Conservation (phyloP, 73 alveolate genomes). For the Paramecium tetraurelia region DNA sequence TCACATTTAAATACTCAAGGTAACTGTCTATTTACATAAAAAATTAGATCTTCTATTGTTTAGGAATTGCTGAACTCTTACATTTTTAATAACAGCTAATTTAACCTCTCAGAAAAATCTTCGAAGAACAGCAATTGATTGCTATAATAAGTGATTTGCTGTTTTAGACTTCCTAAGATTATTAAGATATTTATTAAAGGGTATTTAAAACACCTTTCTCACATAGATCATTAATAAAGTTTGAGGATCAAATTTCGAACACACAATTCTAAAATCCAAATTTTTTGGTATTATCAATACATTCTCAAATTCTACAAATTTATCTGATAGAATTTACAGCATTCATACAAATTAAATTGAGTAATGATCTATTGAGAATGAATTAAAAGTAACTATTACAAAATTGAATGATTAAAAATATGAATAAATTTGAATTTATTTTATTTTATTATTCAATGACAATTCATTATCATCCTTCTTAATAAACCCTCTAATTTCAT, state of each 20-base stretch:
- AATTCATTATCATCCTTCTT: conserved; percentile 61
- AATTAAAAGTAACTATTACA: too few species aligned
- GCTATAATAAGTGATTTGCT: neutral
- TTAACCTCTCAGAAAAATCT: neutral
- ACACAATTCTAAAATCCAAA: conserved; percentile 52
- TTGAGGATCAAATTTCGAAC: conserved; percentile 29
- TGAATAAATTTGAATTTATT: too few species aligned
- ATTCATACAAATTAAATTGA: too few species aligned
- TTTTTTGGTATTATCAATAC: conserved; percentile 48
- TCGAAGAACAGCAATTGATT: neutral
- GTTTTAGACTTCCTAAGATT: neutral
- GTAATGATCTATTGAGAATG: too few species aligned
- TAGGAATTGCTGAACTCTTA: neutral
- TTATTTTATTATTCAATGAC: conserved; percentile 27
- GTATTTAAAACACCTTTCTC: conserved; percentile 35
- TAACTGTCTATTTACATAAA: neutral
- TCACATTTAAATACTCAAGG: conserved; percentile 31
- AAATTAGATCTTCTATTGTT: neutral
- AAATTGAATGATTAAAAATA: too few species aligned
- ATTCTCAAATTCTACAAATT: too few species aligned
- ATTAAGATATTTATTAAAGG: neutral
- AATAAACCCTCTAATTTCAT: neutral
- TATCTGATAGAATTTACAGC: too few species aligned
- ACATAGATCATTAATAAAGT: conserved; percentile 1
- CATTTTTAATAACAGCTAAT: neutral